Conservation (phyloP, 2,329 filamentous ascomycete genomes). For the Ramichloridium luteum region DNA sequence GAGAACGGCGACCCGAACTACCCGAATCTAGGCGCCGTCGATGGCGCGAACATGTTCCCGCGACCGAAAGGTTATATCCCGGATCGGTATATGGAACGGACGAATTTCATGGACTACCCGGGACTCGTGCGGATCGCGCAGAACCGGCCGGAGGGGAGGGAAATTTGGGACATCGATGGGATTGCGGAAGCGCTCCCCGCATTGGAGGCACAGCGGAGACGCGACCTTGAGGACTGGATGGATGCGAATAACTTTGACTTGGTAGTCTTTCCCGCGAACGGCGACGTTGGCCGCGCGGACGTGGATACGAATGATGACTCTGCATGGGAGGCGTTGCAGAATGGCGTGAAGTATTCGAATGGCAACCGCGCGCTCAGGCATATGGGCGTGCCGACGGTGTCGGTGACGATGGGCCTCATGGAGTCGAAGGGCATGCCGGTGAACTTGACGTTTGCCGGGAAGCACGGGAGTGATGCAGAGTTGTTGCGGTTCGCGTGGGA, state of each 20-base stretch:
- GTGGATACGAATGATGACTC: conserved; percentile 29
- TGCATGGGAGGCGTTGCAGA: conserved; percentile 31
- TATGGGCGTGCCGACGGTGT: conserved; percentile 43
- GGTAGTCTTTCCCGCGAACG: conserved; percentile 39
- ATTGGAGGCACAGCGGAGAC: conserved; percentile 38
- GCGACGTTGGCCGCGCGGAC: conserved; percentile 40
- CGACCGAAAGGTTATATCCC: conserved; percentile 27
- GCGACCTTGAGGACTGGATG: conserved; percentile 42
- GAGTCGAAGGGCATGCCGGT: conserved; percentile 38
- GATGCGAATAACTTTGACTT: conserved; percentile 30
- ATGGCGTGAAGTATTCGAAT: conserved; percentile 44
- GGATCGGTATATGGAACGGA: conserved; percentile 28
- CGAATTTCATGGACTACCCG: conserved; percentile 30
- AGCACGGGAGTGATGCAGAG: conserved; percentile 34
- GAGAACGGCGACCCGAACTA: conserved; percentile 31
- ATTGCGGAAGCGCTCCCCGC: conserved; percentile 33
- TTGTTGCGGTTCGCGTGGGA: conserved; percentile 20
- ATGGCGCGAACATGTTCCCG: conserved; percentile 28
- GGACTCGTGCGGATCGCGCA: conserved; percentile 20
- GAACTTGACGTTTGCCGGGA: conserved; percentile 41
- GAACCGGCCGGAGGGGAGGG: conserved; percentile 17
- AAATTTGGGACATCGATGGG: conserved; percentile 32
- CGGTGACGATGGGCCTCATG: conserved; percentile 42
- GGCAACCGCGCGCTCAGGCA: conserved; percentile 43
- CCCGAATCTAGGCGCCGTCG: conserved; percentile 29